Evolutionary conservation across 495 filamentous ascomycete genomes (phyloP).

Genomic region (Podospora pseudoanserina): DNA sequence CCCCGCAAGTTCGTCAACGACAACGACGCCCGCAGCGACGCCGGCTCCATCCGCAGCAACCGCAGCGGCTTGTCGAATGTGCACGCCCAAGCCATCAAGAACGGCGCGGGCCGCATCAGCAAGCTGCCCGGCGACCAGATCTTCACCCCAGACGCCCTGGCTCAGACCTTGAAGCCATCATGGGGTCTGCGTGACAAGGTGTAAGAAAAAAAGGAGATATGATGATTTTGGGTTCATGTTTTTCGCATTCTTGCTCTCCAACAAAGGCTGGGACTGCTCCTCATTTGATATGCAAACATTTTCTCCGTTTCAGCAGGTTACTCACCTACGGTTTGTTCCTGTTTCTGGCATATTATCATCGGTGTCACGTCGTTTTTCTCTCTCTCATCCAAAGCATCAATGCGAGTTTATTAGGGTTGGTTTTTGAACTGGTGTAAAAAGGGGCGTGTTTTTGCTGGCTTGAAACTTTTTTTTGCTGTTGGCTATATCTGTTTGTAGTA

Average conservation of each 20-base stretch:
- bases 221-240: neutral
- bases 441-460: neutral
- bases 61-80: slow-evolving; percentile 69
- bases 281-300: neutral
- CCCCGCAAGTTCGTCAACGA: slow-evolving; percentile 74
- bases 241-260: neutral
- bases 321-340: neutral
- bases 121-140: slow-evolving; percentile 78
- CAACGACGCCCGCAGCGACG: slow-evolving; percentile 68
- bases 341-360: neutral
- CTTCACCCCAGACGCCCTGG: slow-evolving; percentile 72
- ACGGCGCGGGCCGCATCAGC: slow-evolving; percentile 86
- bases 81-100: slow-evolving; percentile 74
- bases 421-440: neutral
- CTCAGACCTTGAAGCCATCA: slow-evolving; percentile 65
- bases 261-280: neutral
- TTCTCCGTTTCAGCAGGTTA: no score
- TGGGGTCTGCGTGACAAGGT: slow-evolving; percentile 60
- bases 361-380: neutral
- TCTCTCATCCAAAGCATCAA: neutral
- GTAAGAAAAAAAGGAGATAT: neutral
- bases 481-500: neutral
- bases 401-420: neutral
- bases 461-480: neutral
- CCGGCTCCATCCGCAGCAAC: slow-evolving; percentile 86